Evolutionary conservation across 2,329 filamentous ascomycete genomes (phyloP).

Genomic region (Beauveria scarabaeidicola): DNA sequence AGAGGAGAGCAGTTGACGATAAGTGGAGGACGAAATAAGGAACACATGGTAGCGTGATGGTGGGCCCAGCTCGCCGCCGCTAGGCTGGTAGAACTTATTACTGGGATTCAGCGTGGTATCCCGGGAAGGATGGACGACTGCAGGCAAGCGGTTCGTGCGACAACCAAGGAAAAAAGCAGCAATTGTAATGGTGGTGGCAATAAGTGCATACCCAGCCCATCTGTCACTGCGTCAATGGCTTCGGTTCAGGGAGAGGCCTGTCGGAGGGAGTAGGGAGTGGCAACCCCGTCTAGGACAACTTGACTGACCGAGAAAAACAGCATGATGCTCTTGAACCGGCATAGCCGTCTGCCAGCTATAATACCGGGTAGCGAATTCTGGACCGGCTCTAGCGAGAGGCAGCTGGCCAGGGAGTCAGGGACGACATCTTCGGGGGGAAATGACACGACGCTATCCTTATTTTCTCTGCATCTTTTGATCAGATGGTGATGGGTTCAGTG

Average conservation of each 20-base stretch:
- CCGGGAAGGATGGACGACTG: background rate
- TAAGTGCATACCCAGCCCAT: background rate
- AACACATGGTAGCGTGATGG: background rate
- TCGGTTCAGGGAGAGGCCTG: background rate
- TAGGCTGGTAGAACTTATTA: background rate
- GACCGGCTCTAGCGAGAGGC: background rate
- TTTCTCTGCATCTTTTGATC: background rate
- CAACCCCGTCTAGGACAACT: too few relatives aligned
- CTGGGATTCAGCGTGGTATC: too few relatives aligned
- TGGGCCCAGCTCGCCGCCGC: background rate
- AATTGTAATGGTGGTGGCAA: conserved; percentile 3
- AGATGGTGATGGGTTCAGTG: conserved; percentile 11
- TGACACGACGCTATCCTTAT: background rate
- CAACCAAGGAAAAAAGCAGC: background rate
- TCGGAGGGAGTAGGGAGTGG: background rate
- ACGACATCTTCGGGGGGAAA: background rate
- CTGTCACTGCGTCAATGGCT: conserved; percentile 7
- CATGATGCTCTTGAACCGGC: background rate
- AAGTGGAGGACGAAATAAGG: conserved; percentile 1
- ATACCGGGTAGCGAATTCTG: background rate
- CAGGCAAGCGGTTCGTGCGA: background rate
- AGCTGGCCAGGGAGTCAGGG: background rate
- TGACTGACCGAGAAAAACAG: too few relatives aligned
- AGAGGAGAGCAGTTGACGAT: background rate
- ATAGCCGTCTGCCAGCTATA: background rate